Base-by-base conservation (phyloP, 2,329 filamentous ascomycete species). In the Plenodomus biglobosus region DNA sequence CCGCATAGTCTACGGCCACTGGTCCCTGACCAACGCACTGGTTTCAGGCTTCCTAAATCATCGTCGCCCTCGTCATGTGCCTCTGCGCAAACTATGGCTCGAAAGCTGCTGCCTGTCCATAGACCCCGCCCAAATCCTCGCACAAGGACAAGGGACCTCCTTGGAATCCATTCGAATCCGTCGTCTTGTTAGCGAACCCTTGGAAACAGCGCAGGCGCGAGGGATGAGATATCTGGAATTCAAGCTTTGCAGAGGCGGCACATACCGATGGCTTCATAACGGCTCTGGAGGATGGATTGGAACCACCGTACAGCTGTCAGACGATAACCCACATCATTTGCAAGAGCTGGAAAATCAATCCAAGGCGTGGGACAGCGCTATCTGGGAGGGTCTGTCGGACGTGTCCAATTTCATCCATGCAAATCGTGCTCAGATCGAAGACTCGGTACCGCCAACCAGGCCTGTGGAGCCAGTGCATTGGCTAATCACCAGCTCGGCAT, bases 1-100 rank as follows among this genome's bases (percentile, higher is more conserved):
- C 30, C 58, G 75, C 6, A 72, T 78, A 17, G 61, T 78, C 8
- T 71, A 74, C 40, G 76, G 76, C 0, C 76, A 78, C 52, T 71
- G 69, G 46, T 63, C 61, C 30, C 50, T 78, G 10, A 73, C 70
- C 1, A 69, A 69, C 20, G 67, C 59, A 4, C 61, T 78, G 10
- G 36, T 78, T 8, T 53, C 69, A 2, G 71, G 70, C 21, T 71
- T 78, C 50, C 67, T 78, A 21, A 65, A 73, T 37, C 57, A 59
- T 13, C 18, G 45, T 2, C 55, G 70, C 16, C 52, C 61, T 10
- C 62, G 62, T 2, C 53, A 52, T 16, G 53, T 62, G 7, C 66
- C 67, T 2, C 48, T 78, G 13, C 65, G 70, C 10, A 72, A 64
- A 42, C 65, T 78, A 4, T 78, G 76, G 76, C 60, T 78, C 3